Evolutionary conservation across 768 basidiomycete genomes (phyloP), one percentile per base, ranked within the genome.

Genomic region (Serpula lacrymans): DNA sequence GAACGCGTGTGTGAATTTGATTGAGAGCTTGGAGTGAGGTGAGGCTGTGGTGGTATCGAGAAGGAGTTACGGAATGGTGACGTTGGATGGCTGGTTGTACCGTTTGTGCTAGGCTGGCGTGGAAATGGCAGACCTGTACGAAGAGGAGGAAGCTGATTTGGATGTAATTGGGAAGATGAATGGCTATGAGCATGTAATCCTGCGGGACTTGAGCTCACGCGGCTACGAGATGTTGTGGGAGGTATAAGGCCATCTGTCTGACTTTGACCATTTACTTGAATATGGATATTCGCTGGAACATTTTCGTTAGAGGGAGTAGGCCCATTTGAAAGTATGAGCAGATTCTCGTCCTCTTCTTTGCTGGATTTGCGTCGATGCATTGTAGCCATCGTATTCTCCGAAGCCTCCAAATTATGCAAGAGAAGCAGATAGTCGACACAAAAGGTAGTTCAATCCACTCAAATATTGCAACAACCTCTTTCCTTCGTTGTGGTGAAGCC

Each of bases 361-460:
- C 75, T 75, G 4, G 70, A 67, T 53, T 70, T 73, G 43, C 71
- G 64, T 47, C 65, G 53, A 51, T 76, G 75, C 30, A 68, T 48
- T 40, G 35, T 36, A 20, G 29, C 34, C 6, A 14, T 17, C 16
- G 40, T 37, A 16, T 36, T 31, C 24, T 37, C 28, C 13, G 23
- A 5, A 36, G 14, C 26, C 26, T 21, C 12, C 21, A n/a, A n/a
- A 17, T 34, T 13, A n/a, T n/a, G n/a, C n/a, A n/a, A n/a, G n/a
- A n/a, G n/a, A n/a, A n/a, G n/a, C n/a, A n/a, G n/a, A n/a, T n/a
- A n/a, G n/a, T n/a, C n/a, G n/a, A n/a, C n/a, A n/a, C n/a, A n/a
- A n/a, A n/a, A n/a, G n/a, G n/a, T n/a, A n/a, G n/a, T n/a, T n/a
- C n/a, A n/a, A n/a, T n/a, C n/a, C n/a, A n/a, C n/a, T n/a, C n/a